phyloP scores from a whole-genome alignment of 768 basidiomycete species.

The Leccinellum rugosiceps region DNA sequence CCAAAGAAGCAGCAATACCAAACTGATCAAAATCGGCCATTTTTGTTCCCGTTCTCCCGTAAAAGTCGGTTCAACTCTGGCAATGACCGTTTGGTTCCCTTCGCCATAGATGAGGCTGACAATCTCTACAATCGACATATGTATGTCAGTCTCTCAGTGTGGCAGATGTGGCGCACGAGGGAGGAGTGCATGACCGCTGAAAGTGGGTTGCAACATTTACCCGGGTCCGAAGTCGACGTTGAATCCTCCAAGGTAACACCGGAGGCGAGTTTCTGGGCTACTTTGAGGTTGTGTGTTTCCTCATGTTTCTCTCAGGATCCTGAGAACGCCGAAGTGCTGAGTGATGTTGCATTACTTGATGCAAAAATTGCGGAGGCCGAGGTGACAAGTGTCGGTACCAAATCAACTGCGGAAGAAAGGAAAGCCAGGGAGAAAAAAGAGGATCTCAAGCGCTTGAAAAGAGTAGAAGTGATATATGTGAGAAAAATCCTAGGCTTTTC shows the following conservation, averaged over 20 bases:
- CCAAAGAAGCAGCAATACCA: constrained; percentile 99
- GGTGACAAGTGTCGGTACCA: constrained; percentile 46
- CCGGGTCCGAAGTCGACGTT: constrained; percentile 58
- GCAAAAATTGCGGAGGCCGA: constrained; percentile 70
- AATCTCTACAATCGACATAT: constrained; percentile 85
- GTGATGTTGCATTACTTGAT: constrained; percentile 70
- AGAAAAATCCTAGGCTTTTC: constrained; percentile 24
- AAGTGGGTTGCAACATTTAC: constrained; percentile 82
- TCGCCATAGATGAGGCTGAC: constrained; percentile 95
- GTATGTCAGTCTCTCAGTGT: constrained; percentile 82
- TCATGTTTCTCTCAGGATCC: constrained; percentile 42
- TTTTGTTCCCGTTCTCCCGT: constrained; percentile 94
- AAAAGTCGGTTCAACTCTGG: constrained; percentile 44
- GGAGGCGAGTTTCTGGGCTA: constrained; percentile 32
- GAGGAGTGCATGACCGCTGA: constrained; percentile 95
- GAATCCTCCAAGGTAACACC: constrained; percentile 48
- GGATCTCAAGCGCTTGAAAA: constrained; percentile 81
- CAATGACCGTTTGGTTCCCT: constrained; percentile 77
- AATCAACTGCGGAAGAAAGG: constrained; percentile 50
- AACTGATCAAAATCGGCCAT: constrained; percentile 91
- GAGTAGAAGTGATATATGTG: constrained; percentile 94
- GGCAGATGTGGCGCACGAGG: constrained; percentile 93
- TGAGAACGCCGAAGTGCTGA: constrained; percentile 60
- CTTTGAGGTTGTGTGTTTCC: background rate
- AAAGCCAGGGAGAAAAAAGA: constrained; percentile 67